Evolutionary conservation across 2,329 filamentous ascomycete genomes (phyloP).

Genomic region (Aureobasidium sp.): DNA sequence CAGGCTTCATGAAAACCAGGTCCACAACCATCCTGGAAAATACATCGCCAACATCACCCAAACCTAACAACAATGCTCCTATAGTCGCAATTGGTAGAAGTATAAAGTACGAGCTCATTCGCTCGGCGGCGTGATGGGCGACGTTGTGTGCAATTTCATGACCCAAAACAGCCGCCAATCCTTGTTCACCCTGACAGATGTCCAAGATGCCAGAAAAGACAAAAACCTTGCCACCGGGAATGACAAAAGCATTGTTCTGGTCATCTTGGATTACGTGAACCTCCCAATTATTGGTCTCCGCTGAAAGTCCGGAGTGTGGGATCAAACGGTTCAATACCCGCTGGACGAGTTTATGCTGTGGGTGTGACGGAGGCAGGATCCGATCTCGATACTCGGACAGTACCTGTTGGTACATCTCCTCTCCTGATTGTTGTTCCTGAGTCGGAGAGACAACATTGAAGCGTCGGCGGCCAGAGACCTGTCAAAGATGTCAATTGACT

Average conservation of each 20-base stretch:
- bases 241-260: constrained; percentile 64
- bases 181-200: constrained; percentile 60
- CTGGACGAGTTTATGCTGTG: constrained; percentile 50
- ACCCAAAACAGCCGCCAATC: constrained; percentile 66
- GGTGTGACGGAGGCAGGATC: constrained; percentile 55
- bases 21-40: constrained; percentile 45
- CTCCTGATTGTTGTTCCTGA: constrained; percentile 48
- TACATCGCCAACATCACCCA: constrained; percentile 31
- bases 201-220: constrained; percentile 67
- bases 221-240: constrained; percentile 72
- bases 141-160: constrained; percentile 76
- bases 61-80: constrained; percentile 34
- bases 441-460: constrained; percentile 63
- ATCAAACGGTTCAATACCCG: constrained; percentile 61
- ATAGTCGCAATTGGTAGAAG: constrained; percentile 32
- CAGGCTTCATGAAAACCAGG: constrained; percentile 60
- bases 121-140: constrained; percentile 61
- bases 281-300: constrained; percentile 55
- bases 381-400: constrained; percentile 47
- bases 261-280: constrained; percentile 67
- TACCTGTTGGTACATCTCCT: constrained; percentile 51
- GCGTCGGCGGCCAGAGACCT: constrained; percentile 60
- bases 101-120: constrained; percentile 42
- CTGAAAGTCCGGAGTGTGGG: constrained; percentile 55
- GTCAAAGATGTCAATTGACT: constrained; percentile 11